phyloP scores from a whole-genome alignment of 345 rosid genomes.

The Microthlaspi erraticum region DNA sequence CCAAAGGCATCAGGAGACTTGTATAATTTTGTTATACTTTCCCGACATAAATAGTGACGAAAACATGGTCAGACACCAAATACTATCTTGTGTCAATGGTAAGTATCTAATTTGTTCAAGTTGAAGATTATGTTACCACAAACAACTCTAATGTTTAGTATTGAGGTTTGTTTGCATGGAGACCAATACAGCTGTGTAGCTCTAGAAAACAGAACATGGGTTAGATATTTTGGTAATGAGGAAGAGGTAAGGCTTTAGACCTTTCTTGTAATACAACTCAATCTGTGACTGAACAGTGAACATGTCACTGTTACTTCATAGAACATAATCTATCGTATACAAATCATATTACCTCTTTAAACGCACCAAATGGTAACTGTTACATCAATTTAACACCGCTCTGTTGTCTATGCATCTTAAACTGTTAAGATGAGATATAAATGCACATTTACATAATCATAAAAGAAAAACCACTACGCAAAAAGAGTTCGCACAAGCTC shows the following conservation, averaged over 20 bases:
- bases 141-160: neutral
- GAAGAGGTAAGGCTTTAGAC: slow-evolving; percentile 11
- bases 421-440: slow-evolving; percentile 35
- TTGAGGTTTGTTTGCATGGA: slow-evolving; percentile 17
- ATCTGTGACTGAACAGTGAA: neutral
- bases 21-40: too few species aligned
- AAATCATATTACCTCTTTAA: slow-evolving; percentile 31
- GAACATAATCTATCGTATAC: neutral
- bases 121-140: neutral
- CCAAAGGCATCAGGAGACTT: too few species aligned
- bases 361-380: slow-evolving; percentile 14
- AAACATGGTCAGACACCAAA: neutral
- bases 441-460: slow-evolving; percentile 47
- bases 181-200: slow-evolving; percentile 12
- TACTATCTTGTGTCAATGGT: slow-evolving; percentile 36
- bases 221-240: neutral
- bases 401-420: slow-evolving; percentile 31
- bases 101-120: neutral
- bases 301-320: too few species aligned
- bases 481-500: too few species aligned
- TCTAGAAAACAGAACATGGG: slow-evolving; percentile 7
- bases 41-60: too few species aligned
- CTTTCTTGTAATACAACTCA: neutral
- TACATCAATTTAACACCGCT: slow-evolving; percentile 42
- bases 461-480: too few species aligned